Conservation (phyloP, 1,139 yeast genomes). For the Kodamaea ohmeri region DNA sequence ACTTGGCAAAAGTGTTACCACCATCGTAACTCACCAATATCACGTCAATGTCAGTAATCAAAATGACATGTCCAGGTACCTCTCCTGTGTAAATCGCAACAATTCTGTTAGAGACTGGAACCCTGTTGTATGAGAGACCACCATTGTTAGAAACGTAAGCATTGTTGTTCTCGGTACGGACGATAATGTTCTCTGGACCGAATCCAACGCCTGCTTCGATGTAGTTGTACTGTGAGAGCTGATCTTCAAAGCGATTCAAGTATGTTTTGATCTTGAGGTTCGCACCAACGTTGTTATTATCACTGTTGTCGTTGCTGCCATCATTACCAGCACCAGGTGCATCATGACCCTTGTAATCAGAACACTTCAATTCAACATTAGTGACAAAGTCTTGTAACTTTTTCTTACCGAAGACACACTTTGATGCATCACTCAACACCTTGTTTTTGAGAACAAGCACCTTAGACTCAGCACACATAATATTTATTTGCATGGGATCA, state of each 20-base stretch:
- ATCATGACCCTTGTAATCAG: constrained; percentile 27
- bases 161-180: constrained; percentile 51
- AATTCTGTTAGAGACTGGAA: constrained; percentile 49
- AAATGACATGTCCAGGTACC: constrained; percentile 61
- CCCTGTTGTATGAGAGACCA: constrained; percentile 57
- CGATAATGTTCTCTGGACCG: constrained; percentile 69
- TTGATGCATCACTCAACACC: constrained; percentile 46
- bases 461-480: constrained; percentile 26
- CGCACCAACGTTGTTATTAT: constrained; percentile 26
- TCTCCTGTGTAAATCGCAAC: constrained; percentile 57
- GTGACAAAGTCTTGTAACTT: constrained; percentile 26
- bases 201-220: constrained; percentile 39
- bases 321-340: constrained; percentile 9
- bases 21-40: constrained; percentile 66
- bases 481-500: constrained; percentile 31
- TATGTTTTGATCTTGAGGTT: constrained; percentile 21
- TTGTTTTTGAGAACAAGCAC: constrained; percentile 33
- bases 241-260: constrained; percentile 39
- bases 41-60: constrained; percentile 50
- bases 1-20: constrained; percentile 54
- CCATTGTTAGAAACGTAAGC: constrained; percentile 75
- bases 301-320: constrained; percentile 27
- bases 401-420: constrained; percentile 38
- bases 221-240: constrained; percentile 55
- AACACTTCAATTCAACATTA: constrained; percentile 28